phyloP scores from a whole-genome alignment of 495 filamentous ascomycete species.

The Xylaria venustula region DNA sequence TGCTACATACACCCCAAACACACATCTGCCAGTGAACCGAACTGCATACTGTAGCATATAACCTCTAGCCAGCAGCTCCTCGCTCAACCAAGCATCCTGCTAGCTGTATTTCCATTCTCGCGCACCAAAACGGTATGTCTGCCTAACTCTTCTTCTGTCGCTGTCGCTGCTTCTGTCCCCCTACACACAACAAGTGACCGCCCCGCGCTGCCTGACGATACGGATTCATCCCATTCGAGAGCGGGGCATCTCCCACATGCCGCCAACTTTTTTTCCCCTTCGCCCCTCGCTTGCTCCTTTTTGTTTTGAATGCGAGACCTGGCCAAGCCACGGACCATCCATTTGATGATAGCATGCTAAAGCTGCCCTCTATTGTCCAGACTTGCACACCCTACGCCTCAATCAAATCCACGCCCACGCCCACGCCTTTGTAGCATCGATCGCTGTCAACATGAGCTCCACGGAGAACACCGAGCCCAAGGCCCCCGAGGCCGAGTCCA shows the following conservation, averaged over 20 bases:
- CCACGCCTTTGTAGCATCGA: not conserved
- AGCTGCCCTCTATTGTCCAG: not conserved
- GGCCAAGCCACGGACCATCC: not conserved
- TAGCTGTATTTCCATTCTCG: not conserved
- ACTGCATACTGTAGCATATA: constrained; percentile 5
- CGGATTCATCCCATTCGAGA: not conserved
- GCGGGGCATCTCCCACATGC: constrained; percentile 4
- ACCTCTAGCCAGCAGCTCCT: not conserved
- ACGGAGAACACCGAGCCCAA: constrained; percentile 44
- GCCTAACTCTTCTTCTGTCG: constrained; percentile 4
- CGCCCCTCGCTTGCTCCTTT: not conserved
- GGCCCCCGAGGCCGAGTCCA: constrained; percentile 34
- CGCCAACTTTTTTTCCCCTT: not conserved
- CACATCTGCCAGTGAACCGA: not conserved
- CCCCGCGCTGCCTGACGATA: constrained; percentile 2
- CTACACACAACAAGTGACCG: not conserved
- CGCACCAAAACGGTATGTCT: constrained; percentile 7
- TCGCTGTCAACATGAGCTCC: constrained; percentile 35
- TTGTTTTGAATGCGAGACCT: not conserved
- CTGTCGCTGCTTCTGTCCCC: not conserved
- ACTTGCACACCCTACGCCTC: not conserved
- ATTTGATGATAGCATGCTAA: not conserved
- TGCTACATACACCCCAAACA: not conserved
- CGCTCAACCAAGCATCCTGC: not conserved
- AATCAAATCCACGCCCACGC: not conserved